Base-by-base conservation (phyloP, 2,329 filamentous ascomycete species). In the Dichotomopilus funicola region DNA sequence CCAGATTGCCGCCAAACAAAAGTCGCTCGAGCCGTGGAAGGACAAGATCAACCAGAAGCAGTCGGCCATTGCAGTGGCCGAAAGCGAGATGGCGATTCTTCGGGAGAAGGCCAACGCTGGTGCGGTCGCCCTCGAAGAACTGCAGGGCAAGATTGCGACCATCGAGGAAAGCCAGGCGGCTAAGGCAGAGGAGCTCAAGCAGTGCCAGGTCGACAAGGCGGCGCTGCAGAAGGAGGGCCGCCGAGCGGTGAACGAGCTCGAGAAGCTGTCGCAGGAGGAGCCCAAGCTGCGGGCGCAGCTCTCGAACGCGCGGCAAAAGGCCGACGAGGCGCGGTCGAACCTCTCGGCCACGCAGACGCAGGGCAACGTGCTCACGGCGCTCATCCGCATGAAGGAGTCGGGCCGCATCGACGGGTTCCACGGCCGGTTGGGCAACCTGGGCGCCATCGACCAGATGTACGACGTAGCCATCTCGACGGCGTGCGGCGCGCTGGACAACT, bases 381-480 rank as follows among this genome's bases (percentile, higher is more conserved):
- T 99, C 35, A 95, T 96, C 87, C 86, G 94, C 49, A 83, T 99
- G 72, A 94, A 90, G 67, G 94, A 97, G 67, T 96, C 94, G 27
- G 94, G 94, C 10, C 88, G 94, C 69, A 95, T 99, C 61, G 91
- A 96, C 66, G 94, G 95, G 2, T 99, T 99, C 73, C 91, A 99
- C 66, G 94, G 94, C 33, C 86, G 94, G 36, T 83, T 99, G 4
- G 95, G 94, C 8, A 96, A 97, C 64, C 81, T 99, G 1, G 94
- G 94, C 44, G 86, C 89, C 0, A 99, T 99, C 62, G 91, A 99
- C 65, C 80, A 89, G 68, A 89, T 89, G 71, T 99, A 95, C 70
- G 94, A 99, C 66, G 84, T 99, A 44, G 94, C 94, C n/a, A 96
- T 99, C 58, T 99, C 95, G 0, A 99, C 94, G 0, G 95, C 94